Evolutionary conservation across 257 asterid species (phyloP).

Genomic region (Scutellaria barbata): DNA sequence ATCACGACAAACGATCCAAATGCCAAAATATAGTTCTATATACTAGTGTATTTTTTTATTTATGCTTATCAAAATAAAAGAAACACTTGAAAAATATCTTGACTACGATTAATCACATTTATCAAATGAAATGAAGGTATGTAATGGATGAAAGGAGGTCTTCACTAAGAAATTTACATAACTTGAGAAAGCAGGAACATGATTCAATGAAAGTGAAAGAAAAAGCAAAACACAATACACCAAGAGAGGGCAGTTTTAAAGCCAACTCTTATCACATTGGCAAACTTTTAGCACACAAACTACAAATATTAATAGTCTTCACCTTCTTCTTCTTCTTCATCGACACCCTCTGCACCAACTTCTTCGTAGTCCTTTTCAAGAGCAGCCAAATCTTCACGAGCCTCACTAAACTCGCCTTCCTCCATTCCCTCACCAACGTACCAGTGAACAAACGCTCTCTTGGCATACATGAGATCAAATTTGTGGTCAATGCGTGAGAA

Average conservation of each 20-base stretch:
- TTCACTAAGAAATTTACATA: slow-evolving; percentile 24
- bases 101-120: no score
- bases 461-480: slow-evolving; percentile 57
- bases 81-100: no score
- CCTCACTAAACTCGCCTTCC: slow-evolving; percentile 60
- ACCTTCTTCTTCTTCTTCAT: slow-evolving; percentile 53
- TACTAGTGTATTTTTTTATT: no score
- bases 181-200: slow-evolving; percentile 26
- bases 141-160: neutral
- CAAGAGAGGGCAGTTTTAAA: slow-evolving; percentile 24
- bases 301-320: slow-evolving; percentile 41
- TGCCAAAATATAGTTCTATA: no score
- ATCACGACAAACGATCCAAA: no score
- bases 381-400: slow-evolving; percentile 60
- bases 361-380: slow-evolving; percentile 57
- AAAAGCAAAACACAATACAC: slow-evolving; percentile 34
- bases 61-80: no score
- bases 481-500: slow-evolving; percentile 56
- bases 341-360: slow-evolving; percentile 58
- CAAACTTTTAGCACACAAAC: neutral
- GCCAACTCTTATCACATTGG: slow-evolving; percentile 10
- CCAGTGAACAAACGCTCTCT: slow-evolving; percentile 59
- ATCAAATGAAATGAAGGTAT: neutral
- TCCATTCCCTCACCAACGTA: slow-evolving; percentile 61
- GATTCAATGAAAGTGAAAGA: slow-evolving; percentile 14